These are phyloP conservation scores for Raddia guianensis DNA, from an alignment of 176 grass and related monocot genomes.

Conservation along the genomic window DNA sequence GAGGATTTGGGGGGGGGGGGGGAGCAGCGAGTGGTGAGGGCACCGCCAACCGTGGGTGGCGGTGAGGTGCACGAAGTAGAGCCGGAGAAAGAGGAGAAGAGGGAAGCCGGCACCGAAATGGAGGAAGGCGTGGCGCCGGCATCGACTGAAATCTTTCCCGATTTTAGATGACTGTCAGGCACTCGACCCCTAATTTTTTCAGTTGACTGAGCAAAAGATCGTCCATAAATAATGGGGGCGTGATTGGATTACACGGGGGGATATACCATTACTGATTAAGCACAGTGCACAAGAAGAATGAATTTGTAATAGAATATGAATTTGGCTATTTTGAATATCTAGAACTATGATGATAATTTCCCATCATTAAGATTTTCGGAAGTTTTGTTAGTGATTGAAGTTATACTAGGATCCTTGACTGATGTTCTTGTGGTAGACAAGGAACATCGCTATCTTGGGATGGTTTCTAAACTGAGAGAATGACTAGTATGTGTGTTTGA, in stretches of 20 bases:
- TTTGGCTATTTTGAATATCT: neutral
- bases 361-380: neutral
- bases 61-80: too few species aligned
- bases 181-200: too few species aligned
- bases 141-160: too few species aligned
- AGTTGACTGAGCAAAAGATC: too few species aligned
- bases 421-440: neutral
- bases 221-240: neutral
- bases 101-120: too few species aligned
- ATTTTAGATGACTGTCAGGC: too few species aligned
- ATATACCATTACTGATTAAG: neutral
- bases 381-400: neutral
- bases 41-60: too few species aligned
- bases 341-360: neutral
- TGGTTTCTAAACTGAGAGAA: neutral
- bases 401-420: neutral
- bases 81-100: too few species aligned
- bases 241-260: neutral
- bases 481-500: neutral
- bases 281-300: slow-evolving; percentile 10
- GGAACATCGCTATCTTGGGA: neutral
- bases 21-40: too few species aligned
- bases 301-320: neutral
- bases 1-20: too few species aligned
- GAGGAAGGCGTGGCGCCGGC: too few species aligned